Evolutionary conservation across 2,329 filamentous ascomycete species (phyloP).

Genomic region (Hypoxylon rubiginosum): DNA sequence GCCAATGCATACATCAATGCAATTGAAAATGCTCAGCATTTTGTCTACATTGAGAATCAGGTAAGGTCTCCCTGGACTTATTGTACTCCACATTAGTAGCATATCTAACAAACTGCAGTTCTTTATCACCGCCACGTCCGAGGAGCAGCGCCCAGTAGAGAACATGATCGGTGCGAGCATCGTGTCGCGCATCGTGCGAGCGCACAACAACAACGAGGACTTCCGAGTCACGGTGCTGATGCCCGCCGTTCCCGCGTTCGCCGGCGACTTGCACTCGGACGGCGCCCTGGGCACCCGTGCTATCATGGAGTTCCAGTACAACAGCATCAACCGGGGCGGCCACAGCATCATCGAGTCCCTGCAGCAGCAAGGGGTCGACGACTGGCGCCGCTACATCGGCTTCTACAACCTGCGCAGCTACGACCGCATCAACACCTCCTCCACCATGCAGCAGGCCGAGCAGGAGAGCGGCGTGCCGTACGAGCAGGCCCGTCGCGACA

Average conservation of each 20-base stretch:
- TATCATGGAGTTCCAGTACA: slow-evolving; percentile 91
- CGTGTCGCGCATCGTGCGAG: slow-evolving; percentile 81
- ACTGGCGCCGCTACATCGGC: slow-evolving; percentile 80
- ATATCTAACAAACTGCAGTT: slow-evolving; percentile 64
- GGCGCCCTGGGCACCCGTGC: slow-evolving; percentile 81
- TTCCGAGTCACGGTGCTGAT: slow-evolving; percentile 85
- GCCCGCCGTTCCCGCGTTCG: slow-evolving; percentile 84
- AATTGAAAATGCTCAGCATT: slow-evolving; percentile 77
- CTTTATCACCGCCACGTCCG: slow-evolving; percentile 85
- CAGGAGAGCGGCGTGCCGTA: slow-evolving; percentile 75
- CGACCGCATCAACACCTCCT: slow-evolving; percentile 82
- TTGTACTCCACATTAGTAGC: neutral
- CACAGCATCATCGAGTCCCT: slow-evolving; percentile 83
- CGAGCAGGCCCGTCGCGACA: slow-evolving; percentile 73
- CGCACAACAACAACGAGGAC: slow-evolving; percentile 72
- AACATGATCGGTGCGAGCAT: slow-evolving; percentile 86
- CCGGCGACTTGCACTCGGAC: slow-evolving; percentile 81
- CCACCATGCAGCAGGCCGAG: slow-evolving; percentile 72
- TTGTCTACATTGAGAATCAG: slow-evolving; percentile 84
- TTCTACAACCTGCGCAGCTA: slow-evolving; percentile 91
- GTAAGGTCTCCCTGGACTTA: slow-evolving; percentile 47
- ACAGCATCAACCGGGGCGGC: slow-evolving; percentile 81
- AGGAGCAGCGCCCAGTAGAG: slow-evolving; percentile 77
- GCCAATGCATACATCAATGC: slow-evolving; percentile 84
- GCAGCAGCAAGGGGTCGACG: slow-evolving; percentile 71